Evolutionary conservation across 2,329 filamentous ascomycete genomes (phyloP), one percentile per base, ranked within the genome.

Genomic region (Ascochyta clinopodiicola): DNA sequence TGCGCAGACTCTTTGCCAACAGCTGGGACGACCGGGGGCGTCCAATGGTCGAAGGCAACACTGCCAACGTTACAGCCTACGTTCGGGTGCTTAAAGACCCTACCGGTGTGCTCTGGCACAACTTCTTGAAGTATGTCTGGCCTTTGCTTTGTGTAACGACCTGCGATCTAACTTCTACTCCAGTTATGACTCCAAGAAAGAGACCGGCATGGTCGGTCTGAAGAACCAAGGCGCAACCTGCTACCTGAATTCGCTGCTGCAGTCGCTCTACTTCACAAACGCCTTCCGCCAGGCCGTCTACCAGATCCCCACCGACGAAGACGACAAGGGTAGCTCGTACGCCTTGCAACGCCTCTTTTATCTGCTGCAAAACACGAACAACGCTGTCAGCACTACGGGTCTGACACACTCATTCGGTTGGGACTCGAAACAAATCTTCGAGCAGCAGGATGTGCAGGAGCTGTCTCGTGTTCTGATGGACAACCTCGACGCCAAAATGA

Each of bases 391-490:
- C 35, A 99, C 95, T 1, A 92, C 89, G 46, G 95, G 99, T 72
- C 84, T 99, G 35, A 99, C 95, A 6, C 91, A 92, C 64, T 98
- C 95, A 0, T 99, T 99, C 74, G 95, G 95, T 22, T 99, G 95
- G 95, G 94, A 99, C 69, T 96, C 94, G 2, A 87, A 92, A 62
- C 94, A 99, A 72, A 96, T 98, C 48, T 99, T 99, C 67, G 94
- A 98, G 78, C 95, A 99, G 74, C 95, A 99, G 76, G 95, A 99
- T 77, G 95, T 99, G 8, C 95, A 99, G 75, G 95, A 99, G 75
- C 81, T 99, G 31, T 98, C 93, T 31, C 86, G 96, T 53, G 96
- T 98, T 75, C 82, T 99, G 60, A 99, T 99, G 90, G 95, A 99
- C 77, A 88, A 91, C 56, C 88, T 99, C 78, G 96, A 99, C 73